Evolutionary conservation across 2,329 filamentous ascomycete species (phyloP), one percentile per base, ranked within the genome.

Genomic region (Onygena corvina): DNA sequence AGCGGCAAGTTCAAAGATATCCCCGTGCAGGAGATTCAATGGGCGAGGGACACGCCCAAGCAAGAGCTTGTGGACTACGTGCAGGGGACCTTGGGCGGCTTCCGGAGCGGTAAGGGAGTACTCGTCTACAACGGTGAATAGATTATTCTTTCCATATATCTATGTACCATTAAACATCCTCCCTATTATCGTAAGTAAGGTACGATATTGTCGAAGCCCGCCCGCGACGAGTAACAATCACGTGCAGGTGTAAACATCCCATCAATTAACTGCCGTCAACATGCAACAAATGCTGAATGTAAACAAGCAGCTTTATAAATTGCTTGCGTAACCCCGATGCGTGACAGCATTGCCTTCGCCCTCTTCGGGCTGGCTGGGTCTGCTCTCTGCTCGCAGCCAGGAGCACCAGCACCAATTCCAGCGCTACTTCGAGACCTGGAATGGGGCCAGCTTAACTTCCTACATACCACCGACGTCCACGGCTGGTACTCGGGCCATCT

Each of bases 381-480:
- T n/a, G 50, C 52, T 53, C 47, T 54, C 23, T 76, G 76, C 53
- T 75, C 81, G 52, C 92, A 98, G 66, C 90, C 90, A 7, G 80
- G 79, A 50, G 86, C 90, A 48, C 81, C 81, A n/a, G 68, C 76
- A 34, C 86, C 92, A 5, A 76, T 90, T 52, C 76, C 80, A 50
- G 87, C 84, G 49, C 89, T 88, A 40, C 78, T 96, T 67, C 82
- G 90, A 60, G 77, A 87, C 57, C 74, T 98, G 48, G 77, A 80
- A 59, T 95, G 89, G 86, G 89, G 85, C n/a, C 83, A 94, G 64
- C 76, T 96, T 61, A 96, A 96, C 73, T 93, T 94, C 65, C 69
- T 98, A n/a, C 89, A 94, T 62, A 96, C 92, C 0, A 96, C 92
- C 34, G 85, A 96, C 64, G 92, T 86, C 3, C 92, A 96, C 68